These are phyloP conservation scores for Monosporascus sp. DNA, from an alignment of 2,329 filamentous ascomycete genomes.

Conservation along the genomic window DNA sequence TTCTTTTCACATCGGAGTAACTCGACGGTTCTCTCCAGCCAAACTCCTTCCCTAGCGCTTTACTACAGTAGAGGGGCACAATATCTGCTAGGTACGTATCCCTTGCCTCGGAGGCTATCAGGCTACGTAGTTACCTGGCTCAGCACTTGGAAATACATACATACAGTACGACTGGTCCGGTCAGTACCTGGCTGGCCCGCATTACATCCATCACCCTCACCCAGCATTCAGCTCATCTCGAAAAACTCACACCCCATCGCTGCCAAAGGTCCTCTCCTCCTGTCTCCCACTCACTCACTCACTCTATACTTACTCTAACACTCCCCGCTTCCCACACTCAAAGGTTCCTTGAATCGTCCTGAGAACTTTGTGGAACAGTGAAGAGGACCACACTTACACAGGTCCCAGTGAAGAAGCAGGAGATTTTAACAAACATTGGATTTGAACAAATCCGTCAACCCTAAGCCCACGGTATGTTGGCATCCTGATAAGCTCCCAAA, in stretches of 20 bases:
- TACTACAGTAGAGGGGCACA: too few relatives aligned
- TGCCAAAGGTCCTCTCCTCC: constrained; percentile 5
- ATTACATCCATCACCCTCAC: neutral
- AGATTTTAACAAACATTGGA: neutral
- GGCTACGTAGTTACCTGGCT: too few relatives aligned
- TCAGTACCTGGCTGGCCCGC: neutral
- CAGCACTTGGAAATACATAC: too few relatives aligned
- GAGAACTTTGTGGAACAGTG: constrained; percentile 1
- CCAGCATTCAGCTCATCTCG: constrained; percentile 1
- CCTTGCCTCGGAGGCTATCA: too few relatives aligned
- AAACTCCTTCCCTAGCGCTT: neutral
- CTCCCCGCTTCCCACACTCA: constrained; percentile 1
- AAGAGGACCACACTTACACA: constrained; percentile 1
- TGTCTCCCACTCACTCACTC: constrained; percentile 2
- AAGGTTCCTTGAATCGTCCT: constrained; percentile 1
- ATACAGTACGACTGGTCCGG: neutral
- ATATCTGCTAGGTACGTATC: too few relatives aligned
- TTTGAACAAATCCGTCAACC: neutral
- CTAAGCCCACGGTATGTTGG: neutral
- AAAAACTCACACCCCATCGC: constrained; percentile 10
- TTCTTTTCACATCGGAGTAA: neutral
- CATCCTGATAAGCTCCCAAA: neutral
- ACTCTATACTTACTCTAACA: neutral
- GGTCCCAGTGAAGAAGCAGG: neutral
- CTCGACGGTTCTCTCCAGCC: neutral